Evolutionary conservation across 306 rosid species (phyloP), one percentile per base, ranked within the genome.

Genomic region (Gastrolobium bilobum): DNA sequence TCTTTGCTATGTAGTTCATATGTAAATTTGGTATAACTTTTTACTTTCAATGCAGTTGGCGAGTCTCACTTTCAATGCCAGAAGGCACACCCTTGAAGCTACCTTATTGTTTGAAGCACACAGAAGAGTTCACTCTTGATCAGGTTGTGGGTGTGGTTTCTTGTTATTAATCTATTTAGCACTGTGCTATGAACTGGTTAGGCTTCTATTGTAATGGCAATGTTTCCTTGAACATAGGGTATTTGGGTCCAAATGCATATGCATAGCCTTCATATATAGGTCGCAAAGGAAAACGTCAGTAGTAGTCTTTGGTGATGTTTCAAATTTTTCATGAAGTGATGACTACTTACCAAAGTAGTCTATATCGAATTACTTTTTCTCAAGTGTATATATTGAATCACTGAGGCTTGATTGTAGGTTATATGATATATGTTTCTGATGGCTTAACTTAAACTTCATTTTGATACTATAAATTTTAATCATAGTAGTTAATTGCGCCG

Each of bases 31-130:
- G 40, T 46, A 6, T 68, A 53, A 40, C 10, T 62, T 26, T 33
- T 5, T 30, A 20, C 31, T 48, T 80, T 83, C 74, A n/a, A 53
- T 83, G 84, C 88, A 96, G 99, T 83, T 96, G 99, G 99, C 78
- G 88, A 68, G 76, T 90, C 77, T 65, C 73, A 56, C 62, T 96
- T 74, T 82, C 93, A 81, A 84, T 91, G 93, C 96, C 98, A 20
- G 90, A 81, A 11, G 89, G 88, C 39, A 76, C 84, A 68, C 52
- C 63, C 47, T 77, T 88, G 82, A 82, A 93, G 1, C 88, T 91
- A 4, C 98, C 99, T 26, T 81, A 91, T 84, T 90, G 90, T 72
- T 74, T 96, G 82, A 93, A 83, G 86, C 78, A 2, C n/a, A 58
- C 91, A 7, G 93, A 91, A 74, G 91, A 90, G 48, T 83, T 81